Base-by-base conservation (phyloP, 2,329 filamentous ascomycete genomes). In the Aspergillus ustus region DNA sequence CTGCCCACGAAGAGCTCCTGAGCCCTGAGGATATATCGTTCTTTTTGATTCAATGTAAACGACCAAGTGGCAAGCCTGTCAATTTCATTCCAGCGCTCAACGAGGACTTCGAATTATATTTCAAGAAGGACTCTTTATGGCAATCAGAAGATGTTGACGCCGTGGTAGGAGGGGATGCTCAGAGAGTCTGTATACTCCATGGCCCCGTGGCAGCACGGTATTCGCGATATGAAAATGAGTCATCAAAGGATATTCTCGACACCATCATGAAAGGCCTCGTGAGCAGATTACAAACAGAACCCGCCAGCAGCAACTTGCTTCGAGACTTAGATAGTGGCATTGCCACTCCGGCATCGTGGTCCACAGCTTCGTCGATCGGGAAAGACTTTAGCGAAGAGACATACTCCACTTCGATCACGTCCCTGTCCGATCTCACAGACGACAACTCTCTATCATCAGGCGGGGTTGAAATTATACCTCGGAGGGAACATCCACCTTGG, bases 121-220 rank as follows among this genome's bases (percentile, higher is more conserved):
- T 98, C 89, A 98, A 98, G 87, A 98, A 98, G 82, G 94, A 98
- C 76, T 97, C 94, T 0, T 85, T 98, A 13, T 98, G 94, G 94
- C 94, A 98, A 80, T 97, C 94, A 0, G 94, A 98, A 79, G 93
- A 97, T 72, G 83, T 98, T 8, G 93, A 94, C 70, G 93, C 94
- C 54, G 93, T 98, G 52, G 92, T 96, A 63, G 93, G 85, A 68
- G 93, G 97, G 78, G 94, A 98, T 75, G 94, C 97, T 62, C 92
- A 91, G 63, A 88, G 94, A 73, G 96, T 93, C 43, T 97, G 93
- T 80, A 97, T 98, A 74, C 83, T 98, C 31, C 94, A 98, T 75
- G 95, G 94, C 9, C 94, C 94, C 4, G 92, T 93, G 78, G 91
- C 94, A 56, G 94, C 87, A 69, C 93, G 89, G 78, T 97, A 92